Evolutionary conservation across 768 basidiomycete species (phyloP), one percentile per base, ranked within the genome.

Genomic region (Trametes gibbosa): DNA sequence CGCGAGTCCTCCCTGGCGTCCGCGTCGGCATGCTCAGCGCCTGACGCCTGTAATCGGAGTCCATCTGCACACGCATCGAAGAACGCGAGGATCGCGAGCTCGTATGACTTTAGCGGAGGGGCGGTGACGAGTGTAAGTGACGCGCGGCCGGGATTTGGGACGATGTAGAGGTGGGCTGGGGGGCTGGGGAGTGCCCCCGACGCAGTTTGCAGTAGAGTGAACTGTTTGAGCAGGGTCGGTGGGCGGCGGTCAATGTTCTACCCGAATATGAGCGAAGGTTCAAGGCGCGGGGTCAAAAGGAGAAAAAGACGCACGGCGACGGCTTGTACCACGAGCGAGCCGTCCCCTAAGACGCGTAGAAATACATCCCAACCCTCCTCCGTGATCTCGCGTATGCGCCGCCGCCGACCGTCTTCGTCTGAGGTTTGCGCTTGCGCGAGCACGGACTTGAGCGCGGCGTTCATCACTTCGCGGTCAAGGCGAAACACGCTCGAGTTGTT

Each of bases 161-260:
- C 63, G 50, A 86, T 59, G 62, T 80, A 80, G 13, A 89, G 74
- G 65, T 83, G 76, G 14, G 70, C 69, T 27, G 86, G 87, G 47
- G 75, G 74, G 2, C 56, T 57, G 50, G 79, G 75, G 41, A 88
- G 73, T 16, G 79, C 68, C 12, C 74, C 74, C 16, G 86, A 79
- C 16, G 75, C 76, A 0, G 83, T 81, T 57, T 89, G 85, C 45
- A 90, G 84, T 19, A 94, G 73, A 2, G 82, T 85, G 70, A 91
- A 89, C 59, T 88, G 86, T 66, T 81, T 83, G 27, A 93, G 76
- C 3, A 94, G 77, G 2, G 90, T 92, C 9, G 95, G 95, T 7
- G 95, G 95, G 64, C 87, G 83, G 16, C 89, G 80, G 68, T 96
- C 94, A 63, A 97, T 84, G 72, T 96, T 93, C 94, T 95, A 63